Percentiles rank a stretch among this genome's conserved stretches.
Conservation (phyloP, 2,329 filamentous ascomycete species). For the Rutstroemia sp. region DNA sequence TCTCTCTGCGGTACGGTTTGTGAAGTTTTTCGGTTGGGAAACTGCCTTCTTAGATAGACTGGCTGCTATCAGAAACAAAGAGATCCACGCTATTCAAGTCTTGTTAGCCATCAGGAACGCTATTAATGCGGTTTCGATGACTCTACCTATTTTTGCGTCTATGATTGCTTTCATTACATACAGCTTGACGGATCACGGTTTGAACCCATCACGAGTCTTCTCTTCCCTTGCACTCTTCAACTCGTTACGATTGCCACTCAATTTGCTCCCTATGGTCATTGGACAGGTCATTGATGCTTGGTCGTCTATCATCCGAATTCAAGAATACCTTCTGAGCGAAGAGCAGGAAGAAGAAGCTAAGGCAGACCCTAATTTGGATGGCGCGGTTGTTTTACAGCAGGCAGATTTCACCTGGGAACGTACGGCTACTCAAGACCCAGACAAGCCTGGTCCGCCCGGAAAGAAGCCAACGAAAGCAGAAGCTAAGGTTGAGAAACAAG, state of each 20-base stretch:
- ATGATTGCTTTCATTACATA: conserved; percentile 92
- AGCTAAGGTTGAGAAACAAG: conserved; percentile 33
- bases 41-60: conserved; percentile 74
- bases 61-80: conserved; percentile 62
- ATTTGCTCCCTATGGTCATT: conserved; percentile 79
- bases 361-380: conserved; percentile 47
- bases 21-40: conserved; percentile 97
- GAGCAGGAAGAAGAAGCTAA: conserved; percentile 68
- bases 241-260: conserved; percentile 79
- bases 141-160: conserved; percentile 75
- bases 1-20: conserved; percentile 81
- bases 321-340: conserved; percentile 82
- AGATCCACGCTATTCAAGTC: conserved; percentile 79
- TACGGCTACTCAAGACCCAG: conserved; percentile 46
- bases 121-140: conserved; percentile 53
- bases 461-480: conserved; percentile 48
- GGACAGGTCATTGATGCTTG: conserved; percentile 86
- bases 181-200: conserved; percentile 55
- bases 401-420: conserved; percentile 87
- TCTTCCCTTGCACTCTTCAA: conserved; percentile 94
- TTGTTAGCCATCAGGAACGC: conserved; percentile 65
- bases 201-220: conserved; percentile 75
- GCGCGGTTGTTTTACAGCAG: conserved; percentile 63
- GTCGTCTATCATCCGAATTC: conserved; percentile 75
- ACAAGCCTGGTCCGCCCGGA: conserved; percentile 35